phyloP scores from a whole-genome alignment of 2,329 filamentous ascomycete genomes.

The Microthyrium microscopicum region DNA sequence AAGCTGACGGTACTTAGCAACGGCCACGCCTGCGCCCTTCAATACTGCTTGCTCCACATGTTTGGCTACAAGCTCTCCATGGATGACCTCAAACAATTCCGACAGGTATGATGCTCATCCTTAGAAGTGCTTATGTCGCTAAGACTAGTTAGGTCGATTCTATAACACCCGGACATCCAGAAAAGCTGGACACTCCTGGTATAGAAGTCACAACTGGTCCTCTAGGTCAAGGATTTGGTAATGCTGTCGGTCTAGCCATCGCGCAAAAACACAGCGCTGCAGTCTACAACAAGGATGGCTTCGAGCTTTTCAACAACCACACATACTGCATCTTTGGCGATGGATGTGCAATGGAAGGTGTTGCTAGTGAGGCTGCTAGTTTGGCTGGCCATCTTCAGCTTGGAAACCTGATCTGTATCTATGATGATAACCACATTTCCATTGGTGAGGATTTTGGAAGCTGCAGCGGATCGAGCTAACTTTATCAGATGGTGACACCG shows the following conservation, averaged over 20 bases:
- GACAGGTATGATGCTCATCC: too few relatives aligned
- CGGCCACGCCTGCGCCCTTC: constrained; percentile 98
- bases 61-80: constrained; percentile 78
- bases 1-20: constrained; percentile 52
- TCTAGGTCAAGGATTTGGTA: constrained; percentile 91
- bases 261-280: constrained; percentile 83
- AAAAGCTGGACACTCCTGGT: constrained; percentile 90
- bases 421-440: constrained; percentile 97
- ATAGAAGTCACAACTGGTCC: constrained; percentile 97
- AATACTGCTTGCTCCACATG: constrained; percentile 94
- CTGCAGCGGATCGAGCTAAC: constrained; percentile 8
- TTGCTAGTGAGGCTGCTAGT: constrained; percentile 83
- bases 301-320: constrained; percentile 85
- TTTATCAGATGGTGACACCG: constrained; percentile 70
- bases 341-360: constrained; percentile 96
- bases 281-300: constrained; percentile 92
- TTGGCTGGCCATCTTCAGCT: constrained; percentile 92
- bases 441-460: constrained; percentile 35
- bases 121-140: constrained; percentile 11
- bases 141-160: constrained; percentile 48
- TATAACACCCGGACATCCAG: constrained; percentile 91
- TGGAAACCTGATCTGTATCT: constrained; percentile 91
- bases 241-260: constrained; percentile 94
- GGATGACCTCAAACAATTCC: constrained; percentile 91
- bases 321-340: constrained; percentile 96